These are phyloP conservation scores for Decorospora gaudefroyi DNA, from an alignment of 2,329 filamentous ascomycete species.

Conservation along the genomic window DNA sequence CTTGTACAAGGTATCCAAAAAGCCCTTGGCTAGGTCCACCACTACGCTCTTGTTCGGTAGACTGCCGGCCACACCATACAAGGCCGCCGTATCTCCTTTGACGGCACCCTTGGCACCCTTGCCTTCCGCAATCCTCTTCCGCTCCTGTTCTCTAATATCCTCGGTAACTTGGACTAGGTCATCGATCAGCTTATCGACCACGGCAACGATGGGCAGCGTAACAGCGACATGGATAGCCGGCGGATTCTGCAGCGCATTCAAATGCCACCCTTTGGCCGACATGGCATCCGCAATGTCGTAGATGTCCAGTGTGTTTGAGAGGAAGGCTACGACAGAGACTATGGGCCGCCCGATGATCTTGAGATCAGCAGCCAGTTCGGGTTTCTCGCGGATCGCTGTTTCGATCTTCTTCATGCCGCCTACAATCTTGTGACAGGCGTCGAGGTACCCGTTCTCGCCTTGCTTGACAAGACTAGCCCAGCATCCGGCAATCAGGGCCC, in stretches of 20 bases:
- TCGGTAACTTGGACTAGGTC: constrained; percentile 68
- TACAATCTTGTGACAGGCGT: constrained; percentile 85
- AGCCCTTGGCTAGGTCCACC: constrained; percentile 84
- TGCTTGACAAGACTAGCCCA: constrained; percentile 91
- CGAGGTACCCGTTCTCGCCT: constrained; percentile 85
- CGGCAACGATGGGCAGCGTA: constrained; percentile 81
- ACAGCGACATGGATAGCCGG: constrained; percentile 93
- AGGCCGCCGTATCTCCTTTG: constrained; percentile 77
- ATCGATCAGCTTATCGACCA: constrained; percentile 74
- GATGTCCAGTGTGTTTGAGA: constrained; percentile 79
- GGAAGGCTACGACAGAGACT: constrained; percentile 89
- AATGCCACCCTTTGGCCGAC: constrained; percentile 84
- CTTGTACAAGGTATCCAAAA: constrained; percentile 92
- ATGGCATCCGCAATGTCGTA: constrained; percentile 95
- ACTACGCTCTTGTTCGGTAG: constrained; percentile 96
- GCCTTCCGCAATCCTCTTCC: constrained; percentile 70
- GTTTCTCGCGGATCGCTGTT: constrained; percentile 70
- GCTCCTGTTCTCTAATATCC: constrained; percentile 79
- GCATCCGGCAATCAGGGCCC: constrained; percentile 91
- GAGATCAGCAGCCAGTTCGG: constrained; percentile 71
- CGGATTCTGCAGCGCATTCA: constrained; percentile 90
- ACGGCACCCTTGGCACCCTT: constrained; percentile 63
- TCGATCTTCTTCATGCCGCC: constrained; percentile 81
- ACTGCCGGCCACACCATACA: constrained; percentile 94
- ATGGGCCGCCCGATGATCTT: constrained; percentile 82